Evolutionary conservation across 176 grass and related monocot genomes (phyloP).

Genomic region (Bothriochloa decipiens): DNA sequence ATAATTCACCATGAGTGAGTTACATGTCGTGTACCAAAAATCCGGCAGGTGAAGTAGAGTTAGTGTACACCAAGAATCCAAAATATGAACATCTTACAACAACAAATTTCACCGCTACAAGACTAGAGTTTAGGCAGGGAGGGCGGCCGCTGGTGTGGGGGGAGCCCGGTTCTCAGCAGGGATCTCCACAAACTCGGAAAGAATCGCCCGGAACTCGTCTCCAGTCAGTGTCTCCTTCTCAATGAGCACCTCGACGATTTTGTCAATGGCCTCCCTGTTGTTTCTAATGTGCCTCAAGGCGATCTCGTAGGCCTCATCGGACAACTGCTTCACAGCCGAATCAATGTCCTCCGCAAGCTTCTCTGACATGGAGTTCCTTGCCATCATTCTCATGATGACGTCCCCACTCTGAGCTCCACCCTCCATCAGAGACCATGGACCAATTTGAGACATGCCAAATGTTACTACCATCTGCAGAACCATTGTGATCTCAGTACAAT

Average conservation of each 20-base stretch:
- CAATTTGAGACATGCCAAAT: constrained; percentile 96
- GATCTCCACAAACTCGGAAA: constrained; percentile 92
- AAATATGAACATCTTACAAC: constrained; percentile 63
- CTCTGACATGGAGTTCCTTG: constrained; percentile 97
- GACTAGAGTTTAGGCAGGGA: constrained; percentile 47
- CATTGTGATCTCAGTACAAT: constrained; percentile 25
- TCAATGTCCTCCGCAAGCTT: constrained; percentile 94
- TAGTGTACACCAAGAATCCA: constrained; percentile 46
- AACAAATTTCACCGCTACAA: constrained; percentile 39
- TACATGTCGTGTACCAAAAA: constrained; percentile 46
- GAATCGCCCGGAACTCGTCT: constrained; percentile 87
- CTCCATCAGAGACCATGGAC: constrained; percentile 98
- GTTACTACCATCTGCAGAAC: constrained; percentile 85
- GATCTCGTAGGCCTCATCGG: constrained; percentile 81
- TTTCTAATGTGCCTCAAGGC: constrained; percentile 69
- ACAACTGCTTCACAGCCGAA: constrained; percentile 72
- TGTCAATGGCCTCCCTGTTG: constrained; percentile 94
- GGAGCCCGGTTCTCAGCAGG: constrained; percentile 87
- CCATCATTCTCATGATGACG: constrained; percentile 98
- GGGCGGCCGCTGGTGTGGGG: constrained; percentile 51
- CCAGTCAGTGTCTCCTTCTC: constrained; percentile 92
- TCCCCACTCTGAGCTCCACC: constrained; percentile 66
- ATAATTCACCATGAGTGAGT: constrained; percentile 47
- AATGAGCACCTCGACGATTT: constrained; percentile 89
- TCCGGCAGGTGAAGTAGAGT: constrained; percentile 33